phyloP scores from a whole-genome alignment of 2,329 filamentous ascomycete species.

The Dothistroma septosporum region DNA sequence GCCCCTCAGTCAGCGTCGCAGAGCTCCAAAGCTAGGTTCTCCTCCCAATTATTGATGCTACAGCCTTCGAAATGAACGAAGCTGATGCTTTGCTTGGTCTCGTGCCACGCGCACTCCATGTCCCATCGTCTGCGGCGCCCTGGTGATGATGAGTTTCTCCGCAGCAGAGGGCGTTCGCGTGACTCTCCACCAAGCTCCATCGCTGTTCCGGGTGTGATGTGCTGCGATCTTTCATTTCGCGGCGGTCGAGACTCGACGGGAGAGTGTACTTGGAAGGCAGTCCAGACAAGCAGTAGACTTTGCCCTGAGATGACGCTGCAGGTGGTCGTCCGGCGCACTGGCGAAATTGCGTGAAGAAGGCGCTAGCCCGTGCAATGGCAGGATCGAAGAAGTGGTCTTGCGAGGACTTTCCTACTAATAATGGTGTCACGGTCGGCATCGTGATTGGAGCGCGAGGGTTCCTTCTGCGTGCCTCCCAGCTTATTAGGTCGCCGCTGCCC shows the following conservation, averaged over 20 bases:
- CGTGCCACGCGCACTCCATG: conserved; percentile 10
- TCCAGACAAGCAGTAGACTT: background rate
- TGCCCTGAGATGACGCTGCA: conserved; percentile 5
- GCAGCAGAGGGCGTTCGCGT: conserved; percentile 1
- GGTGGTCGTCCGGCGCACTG: conserved; percentile 1
- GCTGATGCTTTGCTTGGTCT: conserved; percentile 11
- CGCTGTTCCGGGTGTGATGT: background rate
- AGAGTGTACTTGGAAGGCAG: background rate
- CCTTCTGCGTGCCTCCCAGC: background rate
- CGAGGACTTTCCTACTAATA: conserved; percentile 16
- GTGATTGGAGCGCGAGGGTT: conserved; percentile 20
- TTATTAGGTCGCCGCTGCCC: conserved; percentile 10
- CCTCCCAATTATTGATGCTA: conserved; percentile 1
- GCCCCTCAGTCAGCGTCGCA: conserved; percentile 7
- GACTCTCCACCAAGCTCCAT: background rate
- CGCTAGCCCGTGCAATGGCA: background rate
- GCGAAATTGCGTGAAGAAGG: conserved; percentile 7
- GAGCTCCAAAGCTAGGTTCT: conserved; percentile 7
- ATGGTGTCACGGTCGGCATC: conserved; percentile 5
- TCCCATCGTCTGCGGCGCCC: conserved; percentile 6
- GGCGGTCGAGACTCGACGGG: no score
- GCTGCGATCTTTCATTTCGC: background rate
- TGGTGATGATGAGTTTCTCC: conserved; percentile 9
- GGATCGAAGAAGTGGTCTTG: conserved; percentile 11
- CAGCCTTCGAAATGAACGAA: conserved; percentile 1